Evolutionary conservation across 139 green algal genomes (phyloP), one percentile per base, ranked within the genome.

Genomic region (Chlamydomonas eustigma): DNA sequence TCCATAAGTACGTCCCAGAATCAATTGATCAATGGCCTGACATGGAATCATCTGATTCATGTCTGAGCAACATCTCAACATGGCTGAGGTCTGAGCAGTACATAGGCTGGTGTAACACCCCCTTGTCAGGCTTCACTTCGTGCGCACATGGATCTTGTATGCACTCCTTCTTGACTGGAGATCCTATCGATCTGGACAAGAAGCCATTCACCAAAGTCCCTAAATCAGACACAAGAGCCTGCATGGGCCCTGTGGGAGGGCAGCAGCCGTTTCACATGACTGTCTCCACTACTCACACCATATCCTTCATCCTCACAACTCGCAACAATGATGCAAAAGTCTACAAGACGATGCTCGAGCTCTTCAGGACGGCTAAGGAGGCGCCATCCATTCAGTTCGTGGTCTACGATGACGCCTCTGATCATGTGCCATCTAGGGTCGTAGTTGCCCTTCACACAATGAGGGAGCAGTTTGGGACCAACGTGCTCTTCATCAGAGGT

Each of bases 311-410:
- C 58, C 58, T 69, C 5, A 37, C 58, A n/a, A 32, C n/a, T 5
- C 58, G 33, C 58, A 69, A 69, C 58, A 69, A 69, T n/a, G n/a
- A 36, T 32, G n/a, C 24, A 5, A 24, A 37, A 12, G 58, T n/a
- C 18, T 8, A 5, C 8, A 30, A 69, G 58, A 8, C 24, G 24
- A 8, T 69, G 58, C 22, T 69, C 25, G 58, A 69, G 58, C 58
- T 69, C 25, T 69, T 36, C n/a, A 8, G 58, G 33, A 69, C 58
- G 5, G 58, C 58, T 8, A 8, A 30, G n/a, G 58, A 69, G 58
- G 58, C 58, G 8, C 8, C 31, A n/a, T 69, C 58, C 25, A n/a
- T 32, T n/a, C 24, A 69, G 58, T 69, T 69, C 58, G n/a, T 69
- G 5, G 58, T 69, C 6, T 36, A 36, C 58, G 58, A 69, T 22